Percentiles rank a stretch among this genome's conserved stretches.
Evolutionary conservation across 1,284 basidiomycete species (phyloP).

Genomic region (Ustilago sp.): DNA sequence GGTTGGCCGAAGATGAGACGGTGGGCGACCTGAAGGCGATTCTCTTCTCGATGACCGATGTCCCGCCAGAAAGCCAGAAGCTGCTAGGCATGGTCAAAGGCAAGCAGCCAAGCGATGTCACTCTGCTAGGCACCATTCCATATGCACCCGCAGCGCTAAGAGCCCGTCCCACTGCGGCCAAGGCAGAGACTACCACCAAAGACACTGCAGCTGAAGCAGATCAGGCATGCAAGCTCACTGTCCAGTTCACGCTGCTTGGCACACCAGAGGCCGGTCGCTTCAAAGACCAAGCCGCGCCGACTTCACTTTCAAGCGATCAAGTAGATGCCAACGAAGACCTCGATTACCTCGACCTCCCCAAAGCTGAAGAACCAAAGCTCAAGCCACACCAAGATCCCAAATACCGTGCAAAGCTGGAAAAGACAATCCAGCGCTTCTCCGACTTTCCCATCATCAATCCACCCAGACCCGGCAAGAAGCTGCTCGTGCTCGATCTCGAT

Average conservation of each 20-base stretch:
- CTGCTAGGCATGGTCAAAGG: conserved; percentile 86
- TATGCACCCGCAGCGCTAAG: conserved; percentile 47
- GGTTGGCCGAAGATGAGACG: conserved; percentile 45
- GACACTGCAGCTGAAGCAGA: conserved; percentile 30
- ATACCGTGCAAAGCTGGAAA: conserved; percentile 48
- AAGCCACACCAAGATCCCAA: conserved; percentile 38
- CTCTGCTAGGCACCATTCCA: conserved; percentile 34
- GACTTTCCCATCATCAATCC: conserved; percentile 56
- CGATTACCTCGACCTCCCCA: conserved; percentile 37
- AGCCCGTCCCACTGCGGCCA: conserved; percentile 19
- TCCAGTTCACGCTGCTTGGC: conserved; percentile 56
- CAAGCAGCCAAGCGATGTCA: conserved; percentile 76
- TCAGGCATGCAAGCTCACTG: conserved; percentile 41
- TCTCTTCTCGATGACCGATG: conserved; percentile 79
- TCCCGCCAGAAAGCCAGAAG: conserved; percentile 88
- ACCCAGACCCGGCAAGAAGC: conserved; percentile 71
- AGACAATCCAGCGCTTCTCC: conserved; percentile 54
- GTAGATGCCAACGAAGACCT: conserved; percentile 37
- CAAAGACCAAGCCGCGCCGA: conserved; percentile 76
- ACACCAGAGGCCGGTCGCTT: conserved; percentile 58
- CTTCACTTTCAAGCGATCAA: conserved; percentile 20
- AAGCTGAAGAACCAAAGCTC: conserved; percentile 19
- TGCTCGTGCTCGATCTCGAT: conserved; percentile 87
- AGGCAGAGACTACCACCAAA: conserved; percentile 15
- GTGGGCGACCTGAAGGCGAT: conserved; percentile 64